phyloP scores from a whole-genome alignment of 495 filamentous ascomycete genomes.

The Gamarada debralockiae region DNA sequence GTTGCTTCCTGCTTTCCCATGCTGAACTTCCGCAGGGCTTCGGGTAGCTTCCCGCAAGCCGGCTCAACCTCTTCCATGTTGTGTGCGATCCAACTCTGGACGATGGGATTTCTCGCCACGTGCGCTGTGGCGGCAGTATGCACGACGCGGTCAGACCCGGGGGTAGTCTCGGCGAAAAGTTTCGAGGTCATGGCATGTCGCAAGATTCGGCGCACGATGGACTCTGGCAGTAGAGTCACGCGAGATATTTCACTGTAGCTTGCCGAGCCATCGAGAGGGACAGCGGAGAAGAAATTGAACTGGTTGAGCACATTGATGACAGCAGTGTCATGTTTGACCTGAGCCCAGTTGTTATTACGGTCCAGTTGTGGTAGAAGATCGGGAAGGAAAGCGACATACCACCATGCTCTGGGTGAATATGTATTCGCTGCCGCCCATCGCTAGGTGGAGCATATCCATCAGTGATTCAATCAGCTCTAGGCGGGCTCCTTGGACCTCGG shows the following conservation, averaged over 20 bases:
- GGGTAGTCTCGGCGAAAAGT: conserved; percentile 42
- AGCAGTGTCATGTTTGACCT: conserved; percentile 2
- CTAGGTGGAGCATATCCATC: not conserved
- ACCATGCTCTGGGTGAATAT: not conserved
- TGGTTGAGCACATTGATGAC: conserved; percentile 28
- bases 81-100: not conserved
- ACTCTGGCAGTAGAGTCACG: conserved; percentile 22
- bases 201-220: conserved; percentile 34
- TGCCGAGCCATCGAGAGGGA: conserved; percentile 32
- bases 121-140: conserved; percentile 23
- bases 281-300: conserved; percentile 30
- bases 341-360: not conserved
- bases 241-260: conserved; percentile 32
- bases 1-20: conserved; percentile 23
- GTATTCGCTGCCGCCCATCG: not conserved
- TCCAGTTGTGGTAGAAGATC: not conserved
- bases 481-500: not conserved
- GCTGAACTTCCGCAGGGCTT: conserved; percentile 23
- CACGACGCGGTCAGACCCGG: conserved; percentile 14
- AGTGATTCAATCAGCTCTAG: not conserved
- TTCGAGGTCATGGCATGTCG: conserved; percentile 42
- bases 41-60: not conserved
- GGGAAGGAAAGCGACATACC: not conserved
- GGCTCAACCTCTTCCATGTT: not conserved
- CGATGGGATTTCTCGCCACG: not conserved